Conservation (phyloP, 805 yeast species). For the Spencermartinsiella europaea region DNA sequence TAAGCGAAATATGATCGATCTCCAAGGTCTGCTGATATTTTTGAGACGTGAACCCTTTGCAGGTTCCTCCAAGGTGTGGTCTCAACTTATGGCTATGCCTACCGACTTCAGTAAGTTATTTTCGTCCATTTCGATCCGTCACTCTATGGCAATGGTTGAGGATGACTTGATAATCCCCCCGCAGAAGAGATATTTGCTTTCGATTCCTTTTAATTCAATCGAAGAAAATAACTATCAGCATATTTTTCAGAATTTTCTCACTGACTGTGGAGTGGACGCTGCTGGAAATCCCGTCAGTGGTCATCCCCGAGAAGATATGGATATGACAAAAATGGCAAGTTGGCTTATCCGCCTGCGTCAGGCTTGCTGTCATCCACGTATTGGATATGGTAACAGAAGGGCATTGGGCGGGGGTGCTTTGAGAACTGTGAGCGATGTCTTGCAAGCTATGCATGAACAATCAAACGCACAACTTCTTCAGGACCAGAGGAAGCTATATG, state of each 20-base stretch:
- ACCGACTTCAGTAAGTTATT: constrained; percentile 50
- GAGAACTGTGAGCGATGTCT: constrained; percentile 61
- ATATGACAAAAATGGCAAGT: constrained; percentile 42
- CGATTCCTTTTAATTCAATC: constrained; percentile 71
- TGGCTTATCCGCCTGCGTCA: constrained; percentile 73
- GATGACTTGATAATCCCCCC: constrained; percentile 73
- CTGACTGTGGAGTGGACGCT: constrained; percentile 41
- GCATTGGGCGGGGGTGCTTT: constrained; percentile 31
- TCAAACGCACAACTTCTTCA: constrained; percentile 47
- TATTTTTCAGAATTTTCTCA: constrained; percentile 53
- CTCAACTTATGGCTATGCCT: constrained; percentile 30
- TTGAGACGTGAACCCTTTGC: constrained; percentile 63
- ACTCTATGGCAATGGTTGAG: constrained; percentile 78
- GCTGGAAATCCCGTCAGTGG: neutral
- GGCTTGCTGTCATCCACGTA: constrained; percentile 71
- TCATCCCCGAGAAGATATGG: constrained; percentile 3
- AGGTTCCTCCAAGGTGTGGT: constrained; percentile 40
- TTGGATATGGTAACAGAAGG: constrained; percentile 26
- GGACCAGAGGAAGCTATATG: constrained; percentile 45
- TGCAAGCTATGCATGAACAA: constrained; percentile 56
- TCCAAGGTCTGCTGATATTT: constrained; percentile 66
- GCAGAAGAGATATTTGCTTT: constrained; percentile 64
- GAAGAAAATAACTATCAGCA: constrained; percentile 81
- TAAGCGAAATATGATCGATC: constrained; percentile 57
- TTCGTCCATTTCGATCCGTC: constrained; percentile 57